Base-by-base conservation (phyloP, 306 rosid species). In the Quercus berberidifolia region DNA sequence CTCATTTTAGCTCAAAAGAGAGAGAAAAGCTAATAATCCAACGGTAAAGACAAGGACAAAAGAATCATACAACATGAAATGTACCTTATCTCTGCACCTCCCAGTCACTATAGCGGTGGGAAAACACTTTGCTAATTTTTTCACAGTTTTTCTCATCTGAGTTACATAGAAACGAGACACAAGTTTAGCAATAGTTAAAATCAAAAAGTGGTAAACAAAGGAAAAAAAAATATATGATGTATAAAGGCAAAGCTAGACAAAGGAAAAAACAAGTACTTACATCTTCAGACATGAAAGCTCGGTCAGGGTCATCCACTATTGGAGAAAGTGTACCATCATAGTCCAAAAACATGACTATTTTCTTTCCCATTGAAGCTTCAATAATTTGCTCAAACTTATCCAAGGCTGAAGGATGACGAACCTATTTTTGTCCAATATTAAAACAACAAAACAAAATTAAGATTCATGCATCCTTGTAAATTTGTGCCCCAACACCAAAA, bases 251-350 rank as follows among this genome's bases (percentile, higher is more conserved):
- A 77, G 17, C 69, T 2, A 41, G 46, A 8, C 46, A 41, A 41
- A 41, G 46, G 46, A 41, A 41, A 41, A 31, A 9, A 20, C 30
- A 4, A 51, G 21, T 5, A 86, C 97, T 38, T 38, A 94, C 99
- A 79, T 90, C 85, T 19, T 77, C 80, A 5, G 99, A 87, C 97
- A 94, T 94, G 81, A 88, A 88, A 73, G 99, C 99, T 26, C 85
- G 90, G 49, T 94, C 99, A 0, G 99, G 99, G 78, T 94, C 89
- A 8, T 91, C 92, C 0, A 94, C 99, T 35, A 94, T 94, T 3
- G 99, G 99, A 0, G 99, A 92, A 49, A 94, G 88, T 1, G 99
- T 94, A 33, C 99, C 99, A 62, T 94, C 99, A 3, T 94, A 94
- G 78, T 94, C 99, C 31, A 94, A 67, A 41, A 94, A 94, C 97